Percentiles rank a stretch among this genome's conserved stretches.
Conservation (phyloP, 306 rosid genomes). For the Cicer yamashitae region DNA sequence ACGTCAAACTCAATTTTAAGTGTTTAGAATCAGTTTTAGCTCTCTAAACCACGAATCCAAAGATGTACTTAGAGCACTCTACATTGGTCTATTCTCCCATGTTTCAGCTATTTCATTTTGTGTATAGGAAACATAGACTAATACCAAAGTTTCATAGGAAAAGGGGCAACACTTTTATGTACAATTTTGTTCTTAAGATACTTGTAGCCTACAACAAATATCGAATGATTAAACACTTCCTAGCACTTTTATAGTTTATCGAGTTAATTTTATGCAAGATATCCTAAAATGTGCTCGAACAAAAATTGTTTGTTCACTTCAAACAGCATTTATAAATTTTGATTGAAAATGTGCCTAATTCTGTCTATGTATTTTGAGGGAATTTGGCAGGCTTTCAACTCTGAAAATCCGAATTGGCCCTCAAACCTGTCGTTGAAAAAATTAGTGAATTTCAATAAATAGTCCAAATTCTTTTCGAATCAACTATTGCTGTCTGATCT, state of each 20-base stretch:
- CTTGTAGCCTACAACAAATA: not conserved
- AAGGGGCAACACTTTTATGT: not conserved
- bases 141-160: not conserved
- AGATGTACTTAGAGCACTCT: not conserved
- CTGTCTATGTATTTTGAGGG: conserved; percentile 2
- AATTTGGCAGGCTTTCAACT: not conserved
- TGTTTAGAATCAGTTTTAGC: too few species aligned
- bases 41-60: too few species aligned
- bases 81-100: conserved; percentile 15
- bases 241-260: not conserved
- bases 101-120: not conserved
- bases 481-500: not conserved
- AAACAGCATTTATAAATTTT: not conserved
- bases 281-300: not conserved
- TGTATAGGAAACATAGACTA: not conserved
- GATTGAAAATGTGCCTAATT: not conserved
- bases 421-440: not conserved
- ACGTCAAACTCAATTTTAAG: too few species aligned
- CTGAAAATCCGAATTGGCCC: not conserved
- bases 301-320: not conserved
- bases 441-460: not conserved
- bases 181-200: not conserved
- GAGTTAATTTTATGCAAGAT: not conserved
- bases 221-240: not conserved
- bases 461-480: too few species aligned